Evolutionary conservation across 208 protist species (phyloP).

Genomic region (Novymonas esmeraldas): DNA sequence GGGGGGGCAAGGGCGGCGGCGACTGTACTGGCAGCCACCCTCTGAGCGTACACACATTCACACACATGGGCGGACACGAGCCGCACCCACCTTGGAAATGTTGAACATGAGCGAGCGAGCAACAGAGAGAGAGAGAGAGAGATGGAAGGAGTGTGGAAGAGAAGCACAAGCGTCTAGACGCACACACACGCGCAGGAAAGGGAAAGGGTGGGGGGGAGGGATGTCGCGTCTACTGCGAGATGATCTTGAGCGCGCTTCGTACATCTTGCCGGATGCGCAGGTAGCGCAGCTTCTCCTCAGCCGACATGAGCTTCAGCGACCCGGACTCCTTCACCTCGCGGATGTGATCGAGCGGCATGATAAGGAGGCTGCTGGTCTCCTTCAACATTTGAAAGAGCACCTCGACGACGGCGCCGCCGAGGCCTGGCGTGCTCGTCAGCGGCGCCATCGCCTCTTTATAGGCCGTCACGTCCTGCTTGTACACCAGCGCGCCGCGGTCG

Average conservation of each 20-base stretch:
- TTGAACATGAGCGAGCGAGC: no score
- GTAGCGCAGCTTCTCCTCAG: conserved; percentile 80
- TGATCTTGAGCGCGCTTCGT: conserved; percentile 58
- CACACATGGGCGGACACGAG: no score
- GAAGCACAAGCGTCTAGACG: no score
- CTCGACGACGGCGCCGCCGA: conserved; percentile 83
- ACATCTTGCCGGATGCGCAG: conserved; percentile 83
- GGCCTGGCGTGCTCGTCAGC: conserved; percentile 66
- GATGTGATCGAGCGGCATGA: conserved; percentile 86
- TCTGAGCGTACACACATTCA: no score
- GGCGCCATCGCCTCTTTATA: conserved; percentile 86
- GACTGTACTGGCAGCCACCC: no score
- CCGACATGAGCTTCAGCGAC: conserved; percentile 67
- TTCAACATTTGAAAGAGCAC: conserved; percentile 82
- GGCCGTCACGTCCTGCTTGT: conserved; percentile 90
- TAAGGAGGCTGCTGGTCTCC: conserved; percentile 80
- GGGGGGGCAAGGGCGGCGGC: no score
- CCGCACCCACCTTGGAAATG: no score
- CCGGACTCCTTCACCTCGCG: conserved; percentile 84
- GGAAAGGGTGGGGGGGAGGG: not conserved
- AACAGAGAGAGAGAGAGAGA: no score
- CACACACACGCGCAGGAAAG: conserved; percentile 3
- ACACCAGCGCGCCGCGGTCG: conserved; percentile 78
- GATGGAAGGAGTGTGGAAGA: no score
- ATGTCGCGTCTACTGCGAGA: conserved; percentile 26